Conservation (phyloP, 2,329 filamentous ascomycete genomes). For the Ceratocystis ficicola region DNA sequence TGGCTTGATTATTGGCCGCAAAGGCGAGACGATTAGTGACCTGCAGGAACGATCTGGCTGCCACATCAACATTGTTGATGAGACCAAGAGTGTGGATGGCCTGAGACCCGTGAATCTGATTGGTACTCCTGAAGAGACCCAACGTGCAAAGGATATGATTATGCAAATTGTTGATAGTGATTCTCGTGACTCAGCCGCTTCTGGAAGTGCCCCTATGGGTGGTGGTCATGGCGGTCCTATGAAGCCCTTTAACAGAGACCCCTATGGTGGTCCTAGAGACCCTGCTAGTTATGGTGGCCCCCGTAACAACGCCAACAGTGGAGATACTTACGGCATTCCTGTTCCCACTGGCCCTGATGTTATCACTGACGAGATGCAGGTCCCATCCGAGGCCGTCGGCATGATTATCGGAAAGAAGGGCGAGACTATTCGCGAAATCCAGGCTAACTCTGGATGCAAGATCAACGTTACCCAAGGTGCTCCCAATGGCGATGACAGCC, state of each 20-base stretch:
- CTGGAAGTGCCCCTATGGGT: slow-evolving; percentile 27
- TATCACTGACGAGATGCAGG: slow-evolving; percentile 68
- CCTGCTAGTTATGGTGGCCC: slow-evolving; percentile 25
- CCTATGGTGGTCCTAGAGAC: slow-evolving; percentile 18
- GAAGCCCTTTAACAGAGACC: slow-evolving; percentile 20
- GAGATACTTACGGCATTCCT: slow-evolving; percentile 24
- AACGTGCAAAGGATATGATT: slow-evolving; percentile 72
- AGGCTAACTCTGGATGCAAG: slow-evolving; percentile 76
- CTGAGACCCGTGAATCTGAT: slow-evolving; percentile 84
- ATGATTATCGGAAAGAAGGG: slow-evolving; percentile 96
- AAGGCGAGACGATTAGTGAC: slow-evolving; percentile 84
- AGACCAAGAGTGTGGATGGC: slow-evolving; percentile 85
- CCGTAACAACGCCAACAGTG: slow-evolving; percentile 28
- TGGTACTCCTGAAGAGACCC: slow-evolving; percentile 60
- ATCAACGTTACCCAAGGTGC: slow-evolving; percentile 82
- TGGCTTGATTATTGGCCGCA: slow-evolving; percentile 84
- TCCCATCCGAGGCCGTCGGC: slow-evolving; percentile 81
- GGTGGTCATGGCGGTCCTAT: slow-evolving; percentile 27
- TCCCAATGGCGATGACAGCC: slow-evolving; percentile 51
- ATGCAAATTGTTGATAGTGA: slow-evolving; percentile 93
- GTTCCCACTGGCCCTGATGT: slow-evolving; percentile 42
- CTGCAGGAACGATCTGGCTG: slow-evolving; percentile 85
- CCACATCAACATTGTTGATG: slow-evolving; percentile 88
- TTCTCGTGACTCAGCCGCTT: slow-evolving; percentile 44
- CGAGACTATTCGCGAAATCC: slow-evolving; percentile 91